These are phyloP conservation scores for Vigna angularis DNA, from an alignment of 306 rosid species.

Conservation along the genomic window DNA sequence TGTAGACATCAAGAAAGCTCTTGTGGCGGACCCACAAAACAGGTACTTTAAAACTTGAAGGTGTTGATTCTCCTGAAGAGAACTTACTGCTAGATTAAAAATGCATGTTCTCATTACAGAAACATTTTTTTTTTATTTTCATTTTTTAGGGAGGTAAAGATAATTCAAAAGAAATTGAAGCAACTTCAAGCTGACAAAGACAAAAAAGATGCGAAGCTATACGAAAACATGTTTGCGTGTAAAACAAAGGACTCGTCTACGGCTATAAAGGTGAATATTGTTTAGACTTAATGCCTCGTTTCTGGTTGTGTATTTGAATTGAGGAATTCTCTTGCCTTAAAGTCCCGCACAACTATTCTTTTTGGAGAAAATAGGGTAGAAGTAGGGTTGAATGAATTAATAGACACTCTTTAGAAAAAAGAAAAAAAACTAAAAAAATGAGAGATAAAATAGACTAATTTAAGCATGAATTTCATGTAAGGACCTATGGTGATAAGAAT, in stretches of 20 bases:
- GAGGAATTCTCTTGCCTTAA: conserved; percentile 5
- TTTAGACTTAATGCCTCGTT: conserved; percentile 11
- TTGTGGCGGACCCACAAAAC: conserved; percentile 68
- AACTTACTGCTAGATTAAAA: background rate
- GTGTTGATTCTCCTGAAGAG: conserved; percentile 22
- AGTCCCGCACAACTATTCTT: background rate
- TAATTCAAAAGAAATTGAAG: conserved; percentile 66
- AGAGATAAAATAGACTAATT: background rate
- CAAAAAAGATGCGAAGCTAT: conserved; percentile 70
- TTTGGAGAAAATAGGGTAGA: background rate
- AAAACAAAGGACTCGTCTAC: conserved; percentile 38
- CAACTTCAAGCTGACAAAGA: conserved; percentile 64
- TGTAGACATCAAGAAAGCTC: conserved; percentile 73
- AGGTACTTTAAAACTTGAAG: conserved; percentile 47
- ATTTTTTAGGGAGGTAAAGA: conserved; percentile 62
- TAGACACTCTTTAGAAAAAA: conserved; percentile 4
- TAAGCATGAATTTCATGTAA: background rate
- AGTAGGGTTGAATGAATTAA: background rate
- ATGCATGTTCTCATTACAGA: conserved; percentile 6
- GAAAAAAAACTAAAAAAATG: background rate
- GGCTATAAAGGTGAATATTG: conserved; percentile 55
- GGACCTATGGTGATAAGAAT: background rate
- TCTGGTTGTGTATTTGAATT: background rate
- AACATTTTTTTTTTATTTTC: conserved; percentile 32
- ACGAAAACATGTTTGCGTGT: conserved; percentile 59